Evolutionary conservation across 2,329 filamentous ascomycete genomes (phyloP), one percentile per base, ranked within the genome.

Genomic region (Fusarium sp.): DNA sequence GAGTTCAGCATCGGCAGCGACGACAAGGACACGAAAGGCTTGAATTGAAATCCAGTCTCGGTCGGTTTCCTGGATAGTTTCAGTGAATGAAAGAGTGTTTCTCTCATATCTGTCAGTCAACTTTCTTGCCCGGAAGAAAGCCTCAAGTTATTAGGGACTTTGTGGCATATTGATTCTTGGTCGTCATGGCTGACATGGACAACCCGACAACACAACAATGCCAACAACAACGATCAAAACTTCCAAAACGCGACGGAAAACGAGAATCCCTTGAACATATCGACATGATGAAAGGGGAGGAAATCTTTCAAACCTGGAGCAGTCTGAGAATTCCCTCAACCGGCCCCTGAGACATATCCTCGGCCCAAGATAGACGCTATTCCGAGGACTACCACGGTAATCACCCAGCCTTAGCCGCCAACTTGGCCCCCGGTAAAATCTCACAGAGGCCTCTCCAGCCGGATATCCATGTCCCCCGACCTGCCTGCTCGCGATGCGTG

Each of bases 341-440:
- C 50, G 35, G 35, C 37, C 12, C 17, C 14, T 32, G 17, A 38
- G 22, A 20, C 47, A 33, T 43, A 63, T 33, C 69, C 68, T 71
- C 69, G 69, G 69, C 12, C 27, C 59, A 56, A 27, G 35, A 17
- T 45, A 32, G 47, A 65, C 52, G 47, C 37, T 56, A 30, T 32
- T 50, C 69, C 69, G 63, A 62, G 20, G 22, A 60, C 40, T 37
- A 67, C 30, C 25, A 60, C 57, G 22, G 57, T 60, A 43, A n/a
- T 50, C 45, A 17, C 25, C 45, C 45, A 50, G 9, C 9, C 25
- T 50, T 50, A 50, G 45, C 45, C 45, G 45, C 45, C 45, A 50
- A 30, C 14, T 50, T 50, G 25, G 15, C 45, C 45, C 22, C 45
- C 45, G 25, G 45, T 30, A 50, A 50, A 50, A 50, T n/a, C 14